Base-by-base conservation (phyloP, 768 basidiomycete species). In the Agaricus sinodeliciosus region DNA sequence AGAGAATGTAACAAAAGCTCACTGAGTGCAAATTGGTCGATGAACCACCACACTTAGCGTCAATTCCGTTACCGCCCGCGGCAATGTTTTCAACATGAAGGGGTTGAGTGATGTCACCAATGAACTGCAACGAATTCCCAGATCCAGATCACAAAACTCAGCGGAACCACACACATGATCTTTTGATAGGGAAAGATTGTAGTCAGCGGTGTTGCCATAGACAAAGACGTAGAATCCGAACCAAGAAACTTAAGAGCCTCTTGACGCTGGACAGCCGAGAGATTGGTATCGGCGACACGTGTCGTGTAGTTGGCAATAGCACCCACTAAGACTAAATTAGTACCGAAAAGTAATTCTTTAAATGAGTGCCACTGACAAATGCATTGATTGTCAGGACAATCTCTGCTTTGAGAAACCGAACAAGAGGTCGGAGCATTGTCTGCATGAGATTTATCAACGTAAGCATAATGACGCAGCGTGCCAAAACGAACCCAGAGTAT, bases 231-330 rank as follows among this genome's bases (percentile, higher is more conserved):
- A 19, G 19, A 1, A 11, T 31, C 60, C 67, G 43, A 55, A 72
- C 73, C 77, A 11, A 81, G 59, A 61, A 80, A 82, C 55, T 75
- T 73, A 26, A 82, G 63, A 5, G 80, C 79, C 56, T 81, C 75
- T 54, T 77, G 75, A 5, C 65, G 61, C 58, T 81, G 77, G 1
- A 64, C 59, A 5, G 65, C 65, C 36, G 68, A 69, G 18, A 81
- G 67, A 4, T 65, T 61, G 4, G 72, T 70, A 47, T 77, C 64
- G 9, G 71, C 67, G 16, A 80, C 71, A 11, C 78, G 74, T 12
- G 63, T 68, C 3, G 79, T 82, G 59, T 80, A 81, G 62, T 81
- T 81, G 1, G 79, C 75, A 55, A 80, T 80, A 25, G 80, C 79
- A 34, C 69, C 72, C 51, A 80, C 79, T 80, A 48, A 1, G 15